phyloP scores from a whole-genome alignment of 345 rosid genomes.

The Brassica nigra region DNA sequence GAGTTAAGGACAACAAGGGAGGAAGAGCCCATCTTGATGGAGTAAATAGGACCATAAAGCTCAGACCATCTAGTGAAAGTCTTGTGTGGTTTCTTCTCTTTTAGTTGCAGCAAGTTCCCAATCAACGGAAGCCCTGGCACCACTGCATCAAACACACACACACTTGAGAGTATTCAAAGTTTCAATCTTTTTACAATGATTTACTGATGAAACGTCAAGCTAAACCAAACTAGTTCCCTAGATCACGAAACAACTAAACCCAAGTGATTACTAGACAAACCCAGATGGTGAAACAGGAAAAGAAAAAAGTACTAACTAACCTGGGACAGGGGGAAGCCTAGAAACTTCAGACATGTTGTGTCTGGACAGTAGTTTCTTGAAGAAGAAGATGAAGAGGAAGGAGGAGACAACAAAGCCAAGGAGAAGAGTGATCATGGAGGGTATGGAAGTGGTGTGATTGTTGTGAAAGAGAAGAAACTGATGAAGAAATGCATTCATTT shows the following conservation, averaged over 20 bases:
- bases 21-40: conserved; percentile 71
- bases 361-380: conserved; percentile 36
- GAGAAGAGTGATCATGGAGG: conserved; percentile 48
- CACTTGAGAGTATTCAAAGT: conserved; percentile 9
- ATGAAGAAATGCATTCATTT: background rate
- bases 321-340: conserved; percentile 61
- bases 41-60: conserved; percentile 75
- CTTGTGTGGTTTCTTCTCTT: conserved; percentile 89
- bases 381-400: conserved; percentile 44
- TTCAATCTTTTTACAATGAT: background rate
- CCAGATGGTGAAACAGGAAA: background rate
- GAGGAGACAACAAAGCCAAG: conserved; percentile 47
- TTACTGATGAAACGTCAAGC: background rate
- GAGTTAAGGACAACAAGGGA: conserved; percentile 70
- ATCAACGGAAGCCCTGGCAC: conserved; percentile 76
- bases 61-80: conserved; percentile 84
- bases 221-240: conserved; percentile 6
- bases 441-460: conserved; percentile 12
- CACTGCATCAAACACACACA: conserved; percentile 49
- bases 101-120: conserved; percentile 83
- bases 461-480: background rate
- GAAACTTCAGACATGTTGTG: conserved; percentile 42
- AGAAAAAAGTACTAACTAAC: conserved; percentile 26
- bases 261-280: background rate
- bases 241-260: conserved; percentile 1